These are phyloP conservation scores for Psilocybe tampanensis DNA, from an alignment of 768 basidiomycete genomes.

Conservation along the genomic window DNA sequence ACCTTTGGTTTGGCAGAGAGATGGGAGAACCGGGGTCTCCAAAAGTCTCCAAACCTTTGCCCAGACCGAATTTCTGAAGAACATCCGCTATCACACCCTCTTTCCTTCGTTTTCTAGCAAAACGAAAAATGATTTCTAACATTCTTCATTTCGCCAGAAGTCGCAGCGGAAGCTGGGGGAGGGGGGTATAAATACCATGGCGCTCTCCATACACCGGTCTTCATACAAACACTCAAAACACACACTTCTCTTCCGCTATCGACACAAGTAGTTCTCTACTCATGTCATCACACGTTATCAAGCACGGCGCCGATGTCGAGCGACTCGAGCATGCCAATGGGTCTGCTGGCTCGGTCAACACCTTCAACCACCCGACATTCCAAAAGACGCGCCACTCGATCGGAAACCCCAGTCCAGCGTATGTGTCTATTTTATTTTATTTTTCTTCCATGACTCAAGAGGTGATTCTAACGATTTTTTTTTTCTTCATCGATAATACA, in stretches of 20 bases:
- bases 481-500: not conserved
- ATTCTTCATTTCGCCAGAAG: too few relatives aligned
- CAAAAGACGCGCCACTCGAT: conserved; percentile 20
- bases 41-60: too few relatives aligned
- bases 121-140: too few relatives aligned
- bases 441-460: conserved; percentile 34
- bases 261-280: not conserved
- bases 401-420: conserved; percentile 35
- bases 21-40: too few relatives aligned
- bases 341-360: not conserved
- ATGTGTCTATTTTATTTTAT: conserved; percentile 7
- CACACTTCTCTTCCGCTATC: not conserved
- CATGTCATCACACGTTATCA: not conserved
- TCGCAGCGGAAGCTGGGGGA: too few relatives aligned
- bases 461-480: not conserved
- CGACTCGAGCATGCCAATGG: not conserved
- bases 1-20: too few relatives aligned
- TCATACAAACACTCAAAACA: not conserved
- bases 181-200: not conserved
- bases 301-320: not conserved
- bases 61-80: too few relatives aligned
- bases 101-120: too few relatives aligned
- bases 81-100: too few relatives aligned
- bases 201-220: not conserved
- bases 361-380: not conserved